Evolutionary conservation across 1,284 basidiomycete species (phyloP).

Genomic region (Malassezia yamatoensis): DNA sequence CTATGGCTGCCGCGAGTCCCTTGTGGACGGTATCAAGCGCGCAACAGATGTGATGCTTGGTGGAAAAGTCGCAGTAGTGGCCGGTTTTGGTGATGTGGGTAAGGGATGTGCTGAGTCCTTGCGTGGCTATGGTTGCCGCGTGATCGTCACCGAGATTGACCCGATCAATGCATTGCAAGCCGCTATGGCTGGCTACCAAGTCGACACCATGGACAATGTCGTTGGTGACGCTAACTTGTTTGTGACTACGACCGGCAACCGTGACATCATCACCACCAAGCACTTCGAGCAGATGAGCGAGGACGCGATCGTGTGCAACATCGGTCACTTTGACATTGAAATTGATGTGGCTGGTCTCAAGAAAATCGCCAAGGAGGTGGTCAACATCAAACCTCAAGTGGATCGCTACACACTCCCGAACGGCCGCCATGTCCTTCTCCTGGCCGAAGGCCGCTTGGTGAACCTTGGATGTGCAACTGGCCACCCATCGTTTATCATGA

Average conservation of each 20-base stretch:
- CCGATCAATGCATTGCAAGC: constrained; percentile 99
- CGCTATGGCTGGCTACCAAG: constrained; percentile 98
- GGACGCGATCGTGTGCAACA: constrained; percentile 98
- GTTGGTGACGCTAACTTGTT: constrained; percentile 81
- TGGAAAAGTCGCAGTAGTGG: constrained; percentile 96
- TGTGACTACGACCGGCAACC: constrained; percentile 96
- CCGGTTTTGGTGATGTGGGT: constrained; percentile 96
- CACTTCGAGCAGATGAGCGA: constrained; percentile 94
- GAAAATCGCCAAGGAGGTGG: constrained; percentile 69
- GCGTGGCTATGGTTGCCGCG: constrained; percentile 88
- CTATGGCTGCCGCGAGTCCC: constrained; percentile 78
- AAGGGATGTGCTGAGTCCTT: constrained; percentile 99
- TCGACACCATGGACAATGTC: constrained; percentile 95
- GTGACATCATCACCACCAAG: constrained; percentile 87
- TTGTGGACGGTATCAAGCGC: constrained; percentile 99
- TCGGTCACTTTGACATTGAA: constrained; percentile 97
- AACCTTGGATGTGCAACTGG: constrained; percentile 74
- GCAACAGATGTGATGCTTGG: constrained; percentile 99
- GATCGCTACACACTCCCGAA: constrained; percentile 81
- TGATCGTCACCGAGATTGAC: constrained; percentile 94
- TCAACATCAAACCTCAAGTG: constrained; percentile 98
- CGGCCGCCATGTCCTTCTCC: constrained; percentile 73
- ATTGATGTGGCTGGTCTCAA: constrained; percentile 99
- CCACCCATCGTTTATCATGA: constrained; percentile 79
- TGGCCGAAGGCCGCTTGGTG: constrained; percentile 96